Percentiles rank a stretch among this genome's conserved stretches.
Conservation (phyloP, 2,329 filamentous ascomycete genomes). For the Karstenula rhodostoma region DNA sequence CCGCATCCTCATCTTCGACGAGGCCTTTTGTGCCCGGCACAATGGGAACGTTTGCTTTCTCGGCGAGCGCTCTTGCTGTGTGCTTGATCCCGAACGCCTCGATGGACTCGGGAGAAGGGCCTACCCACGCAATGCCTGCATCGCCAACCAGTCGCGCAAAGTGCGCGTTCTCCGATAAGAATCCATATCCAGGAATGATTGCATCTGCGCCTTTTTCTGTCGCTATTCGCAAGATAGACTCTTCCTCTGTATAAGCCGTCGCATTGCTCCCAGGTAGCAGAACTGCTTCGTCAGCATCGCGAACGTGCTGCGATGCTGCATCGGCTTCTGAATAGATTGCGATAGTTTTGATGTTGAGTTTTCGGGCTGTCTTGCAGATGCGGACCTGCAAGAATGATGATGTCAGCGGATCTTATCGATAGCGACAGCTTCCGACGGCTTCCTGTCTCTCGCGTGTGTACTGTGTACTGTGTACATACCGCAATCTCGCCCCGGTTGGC, state of each 20-base stretch:
- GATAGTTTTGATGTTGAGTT: constrained; percentile 60
- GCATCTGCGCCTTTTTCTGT: constrained; percentile 60
- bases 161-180: constrained; percentile 69
- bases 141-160: constrained; percentile 64
- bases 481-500: constrained; percentile 23
- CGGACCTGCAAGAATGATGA: constrained; percentile 47
- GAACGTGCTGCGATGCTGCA: constrained; percentile 63
- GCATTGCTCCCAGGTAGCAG: constrained; percentile 58
- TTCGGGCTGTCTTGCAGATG: constrained; percentile 61
- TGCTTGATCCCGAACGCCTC: constrained; percentile 68
- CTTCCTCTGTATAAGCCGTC: constrained; percentile 60
- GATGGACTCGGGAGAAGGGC: constrained; percentile 63
- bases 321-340: constrained; percentile 67
- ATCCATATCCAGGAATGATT: constrained; percentile 73
- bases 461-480: too few species aligned
- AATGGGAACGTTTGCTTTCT: constrained; percentile 61
- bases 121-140: constrained; percentile 67
- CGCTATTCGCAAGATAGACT: constrained; percentile 61
- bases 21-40: constrained; percentile 63
- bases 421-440: not conserved
- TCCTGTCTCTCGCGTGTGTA: not conserved
- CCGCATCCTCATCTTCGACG: constrained; percentile 58
- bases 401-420: constrained; percentile 25
- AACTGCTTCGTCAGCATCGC: constrained; percentile 62
- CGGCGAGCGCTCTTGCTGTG: constrained; percentile 62